Conservation (phyloP, 805 yeast genomes). For the Novakomyces olei region DNA sequence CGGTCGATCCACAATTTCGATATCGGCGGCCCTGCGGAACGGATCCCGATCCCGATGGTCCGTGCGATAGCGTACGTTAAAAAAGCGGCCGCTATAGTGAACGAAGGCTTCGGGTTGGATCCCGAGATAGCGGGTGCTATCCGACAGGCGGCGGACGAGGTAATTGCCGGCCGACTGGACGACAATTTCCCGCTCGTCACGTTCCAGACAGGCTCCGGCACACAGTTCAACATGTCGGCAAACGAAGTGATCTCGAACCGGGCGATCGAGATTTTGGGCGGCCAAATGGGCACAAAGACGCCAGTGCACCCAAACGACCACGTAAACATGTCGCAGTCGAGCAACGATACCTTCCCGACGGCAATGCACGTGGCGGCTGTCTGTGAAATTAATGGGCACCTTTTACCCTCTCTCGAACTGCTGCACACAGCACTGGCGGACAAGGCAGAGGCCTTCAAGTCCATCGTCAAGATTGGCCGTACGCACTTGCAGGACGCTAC, state of each 20-base stretch:
- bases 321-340: constrained; percentile 95
- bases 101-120: constrained; percentile 66
- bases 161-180: constrained; percentile 68
- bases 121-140: constrained; percentile 68
- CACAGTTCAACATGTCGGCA: constrained; percentile 97
- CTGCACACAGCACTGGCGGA: constrained; percentile 57
- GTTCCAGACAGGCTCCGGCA: constrained; percentile 97
- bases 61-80: constrained; percentile 83
- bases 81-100: constrained; percentile 85
- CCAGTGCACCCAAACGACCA: constrained; percentile 98
- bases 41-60: constrained; percentile 77
- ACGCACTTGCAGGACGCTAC: constrained; percentile 98
- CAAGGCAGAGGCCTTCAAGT: constrained; percentile 63
- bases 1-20: constrained; percentile 83
- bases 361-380: constrained; percentile 99
- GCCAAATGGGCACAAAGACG: constrained; percentile 68
- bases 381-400: constrained; percentile 49
- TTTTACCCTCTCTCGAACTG: constrained; percentile 58
- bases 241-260: constrained; percentile 96
- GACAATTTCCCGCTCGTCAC: constrained; percentile 96
- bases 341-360: constrained; percentile 97
- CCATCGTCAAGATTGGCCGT: constrained; percentile 94
- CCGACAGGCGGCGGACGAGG: constrained; percentile 87
- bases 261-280: constrained; percentile 91
- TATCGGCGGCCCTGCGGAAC: constrained; percentile 81